These are phyloP conservation scores for Colletotrichum nymphaeae DNA, from an alignment of 2,329 filamentous ascomycete species.

Conservation along the genomic window DNA sequence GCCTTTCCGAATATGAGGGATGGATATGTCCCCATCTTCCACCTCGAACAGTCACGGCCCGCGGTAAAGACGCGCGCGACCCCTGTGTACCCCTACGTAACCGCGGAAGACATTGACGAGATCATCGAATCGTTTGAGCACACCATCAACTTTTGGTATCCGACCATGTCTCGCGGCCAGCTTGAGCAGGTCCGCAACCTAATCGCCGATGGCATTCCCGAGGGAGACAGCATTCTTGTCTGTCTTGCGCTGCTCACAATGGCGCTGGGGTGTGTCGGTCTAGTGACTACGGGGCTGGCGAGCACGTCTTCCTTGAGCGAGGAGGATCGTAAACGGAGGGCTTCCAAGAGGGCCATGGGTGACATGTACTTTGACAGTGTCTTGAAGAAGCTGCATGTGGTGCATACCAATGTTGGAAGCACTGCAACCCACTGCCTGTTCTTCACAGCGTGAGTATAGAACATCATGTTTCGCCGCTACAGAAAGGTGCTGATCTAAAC, in stretches of 20 bases:
- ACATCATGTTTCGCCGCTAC: not conserved
- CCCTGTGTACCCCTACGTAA: conserved; percentile 55
- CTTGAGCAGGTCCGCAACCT: conserved; percentile 46
- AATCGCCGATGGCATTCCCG: conserved; percentile 47
- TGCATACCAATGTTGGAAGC: conserved; percentile 58
- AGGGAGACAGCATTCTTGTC: conserved; percentile 49
- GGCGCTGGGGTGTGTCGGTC: conserved; percentile 59
- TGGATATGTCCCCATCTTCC: conserved; percentile 58
- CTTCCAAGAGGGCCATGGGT: conserved; percentile 48
- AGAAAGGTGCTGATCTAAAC: not conserved
- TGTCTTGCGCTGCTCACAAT: conserved; percentile 59
- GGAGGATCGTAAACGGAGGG: conserved; percentile 44
- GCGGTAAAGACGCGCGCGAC: conserved; percentile 47
- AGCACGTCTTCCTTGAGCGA: conserved; percentile 31
- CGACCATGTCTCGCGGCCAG: conserved; percentile 56
- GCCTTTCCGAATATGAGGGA: conserved; percentile 54
- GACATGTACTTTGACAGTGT: conserved; percentile 59
- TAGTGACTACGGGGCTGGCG: conserved; percentile 48
- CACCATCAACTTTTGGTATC: conserved; percentile 65
- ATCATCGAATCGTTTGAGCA: conserved; percentile 57
- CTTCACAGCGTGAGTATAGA: conserved; percentile 55
- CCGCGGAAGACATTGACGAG: conserved; percentile 52
- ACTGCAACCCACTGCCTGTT: conserved; percentile 62
- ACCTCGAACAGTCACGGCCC: conserved; percentile 56
- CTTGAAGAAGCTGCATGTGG: conserved; percentile 57